Evolutionary conservation across 169 alveolate species (phyloP).

Genomic region (Plasmodium berghei): DNA sequence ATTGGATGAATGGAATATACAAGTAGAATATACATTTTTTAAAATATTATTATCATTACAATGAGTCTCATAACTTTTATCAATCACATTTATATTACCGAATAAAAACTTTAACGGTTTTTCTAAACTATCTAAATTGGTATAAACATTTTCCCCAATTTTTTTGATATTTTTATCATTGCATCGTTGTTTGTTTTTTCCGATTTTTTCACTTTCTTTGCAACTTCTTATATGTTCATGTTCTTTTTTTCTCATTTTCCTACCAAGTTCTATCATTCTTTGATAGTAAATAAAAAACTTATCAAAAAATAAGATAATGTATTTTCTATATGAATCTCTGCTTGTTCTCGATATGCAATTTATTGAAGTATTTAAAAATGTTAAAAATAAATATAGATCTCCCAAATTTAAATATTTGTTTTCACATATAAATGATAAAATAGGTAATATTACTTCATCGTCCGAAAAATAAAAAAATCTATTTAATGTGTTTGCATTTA

Average conservation of each 20-base stretch:
- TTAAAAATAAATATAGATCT: conserved; percentile 51
- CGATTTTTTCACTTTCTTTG: background rate
- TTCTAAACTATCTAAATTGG: background rate
- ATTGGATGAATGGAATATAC: conserved; percentile 18
- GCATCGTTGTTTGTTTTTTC: background rate
- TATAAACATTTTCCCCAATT: background rate
- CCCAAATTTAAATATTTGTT: conserved; percentile 72
- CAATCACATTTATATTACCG: conserved; percentile 7
- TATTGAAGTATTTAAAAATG: conserved; percentile 61
- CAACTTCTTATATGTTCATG: background rate
- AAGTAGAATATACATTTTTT: conserved; percentile 31
- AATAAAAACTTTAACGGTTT: conserved; percentile 16
- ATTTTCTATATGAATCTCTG: conserved; percentile 69
- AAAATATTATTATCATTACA: background rate
- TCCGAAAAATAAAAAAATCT: conserved; percentile 46
- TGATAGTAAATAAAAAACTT: conserved; percentile 70
- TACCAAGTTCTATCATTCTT: conserved; percentile 60
- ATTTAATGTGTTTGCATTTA: conserved; percentile 48
- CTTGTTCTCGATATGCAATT: conserved; percentile 53
- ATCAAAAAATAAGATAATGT: conserved; percentile 55
- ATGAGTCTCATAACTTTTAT: background rate
- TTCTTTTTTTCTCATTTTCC: conserved; percentile 1
- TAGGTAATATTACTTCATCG: conserved; percentile 57
- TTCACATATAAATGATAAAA: conserved; percentile 72
- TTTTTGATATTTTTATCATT: background rate